phyloP scores from a whole-genome alignment of 495 filamentous ascomycete genomes.

The Penicillium steckii region DNA sequence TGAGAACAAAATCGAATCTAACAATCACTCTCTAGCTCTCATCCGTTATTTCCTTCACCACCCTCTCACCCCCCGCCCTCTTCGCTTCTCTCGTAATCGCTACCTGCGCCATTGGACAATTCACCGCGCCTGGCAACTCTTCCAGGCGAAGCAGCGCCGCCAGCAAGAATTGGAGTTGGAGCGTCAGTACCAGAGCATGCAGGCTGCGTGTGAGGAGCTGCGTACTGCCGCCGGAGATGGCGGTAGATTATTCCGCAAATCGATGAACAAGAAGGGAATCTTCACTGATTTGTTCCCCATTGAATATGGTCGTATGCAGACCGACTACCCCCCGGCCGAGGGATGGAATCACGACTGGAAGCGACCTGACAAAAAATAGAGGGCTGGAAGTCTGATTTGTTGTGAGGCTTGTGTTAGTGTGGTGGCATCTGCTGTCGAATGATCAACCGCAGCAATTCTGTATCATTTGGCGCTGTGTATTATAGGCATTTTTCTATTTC shows the following conservation, averaged over 20 bases:
- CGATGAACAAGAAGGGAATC: slow-evolving; percentile 81
- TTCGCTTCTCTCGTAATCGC: slow-evolving; percentile 83
- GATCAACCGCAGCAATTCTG: slow-evolving; percentile 7
- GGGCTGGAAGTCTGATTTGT: not conserved
- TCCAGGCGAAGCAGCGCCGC: slow-evolving; percentile 61
- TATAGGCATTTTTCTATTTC: slow-evolving; percentile 22
- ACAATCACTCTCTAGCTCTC: slow-evolving; percentile 38
- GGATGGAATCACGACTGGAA: slow-evolving; percentile 75
- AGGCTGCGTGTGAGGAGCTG: slow-evolving; percentile 76
- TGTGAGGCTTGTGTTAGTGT: not conserved
- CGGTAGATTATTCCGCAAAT: slow-evolving; percentile 77
- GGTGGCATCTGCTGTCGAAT: slow-evolving; percentile 1
- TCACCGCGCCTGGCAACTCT: slow-evolving; percentile 87
- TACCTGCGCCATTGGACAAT: slow-evolving; percentile 98
- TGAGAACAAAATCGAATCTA: slow-evolving; percentile 3
- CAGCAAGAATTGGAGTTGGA: slow-evolving; percentile 61
- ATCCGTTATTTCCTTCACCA: slow-evolving; percentile 68
- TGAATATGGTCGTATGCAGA: slow-evolving; percentile 83
- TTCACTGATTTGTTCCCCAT: slow-evolving; percentile 70
- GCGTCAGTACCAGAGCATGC: slow-evolving; percentile 78
- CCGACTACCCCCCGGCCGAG: slow-evolving; percentile 66
- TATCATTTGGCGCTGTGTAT: slow-evolving; percentile 31
- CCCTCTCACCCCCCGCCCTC: slow-evolving; percentile 68
- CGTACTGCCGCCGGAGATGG: slow-evolving; percentile 67
- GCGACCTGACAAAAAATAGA: slow-evolving; percentile 29